Evolutionary conservation across 257 asterid genomes (phyloP), one percentile per base, ranked within the genome.

Genomic region (Nicotiana paniculata): DNA sequence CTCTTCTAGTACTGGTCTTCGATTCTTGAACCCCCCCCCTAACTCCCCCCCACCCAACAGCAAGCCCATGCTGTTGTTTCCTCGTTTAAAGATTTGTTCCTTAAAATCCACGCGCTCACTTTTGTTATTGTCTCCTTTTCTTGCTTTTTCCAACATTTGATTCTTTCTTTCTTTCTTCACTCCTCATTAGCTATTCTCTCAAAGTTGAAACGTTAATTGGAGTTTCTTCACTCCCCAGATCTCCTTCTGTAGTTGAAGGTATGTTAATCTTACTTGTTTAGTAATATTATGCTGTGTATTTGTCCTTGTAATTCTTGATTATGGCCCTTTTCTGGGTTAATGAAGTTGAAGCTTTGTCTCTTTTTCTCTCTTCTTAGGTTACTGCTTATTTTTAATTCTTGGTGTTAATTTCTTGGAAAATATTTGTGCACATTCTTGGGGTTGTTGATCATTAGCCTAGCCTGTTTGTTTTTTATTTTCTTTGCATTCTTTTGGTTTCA

Each of bases 101-200:
- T 79, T 70, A 63, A 65, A 66, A 68, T 46, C 82, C 85, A 85
- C 84, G 83, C 87, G 33, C 87, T 6, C 82, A 28, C 67, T 81
- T 3, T 68, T 65, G 54, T 70, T 77, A 54, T 81, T 82, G 80
- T 58, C 64, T 51, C 77, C 9, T 84, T 84, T 33, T 17, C 28
- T 85, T 61, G 70, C 48, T 58, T 58, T 8, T 78, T 21, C 81
- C 69, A 16, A 15, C 46, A 24, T 54, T 77, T 32, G 77, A 61
- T 16, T 5, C 64, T 59, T 61, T 13, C 9, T 39, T 26, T 70
- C 37, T 43, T 13, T 39, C 24, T 35, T 16, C 3, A 4, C 79
- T 55, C 4, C 24, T 17, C 55, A 39, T 69, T 80, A 46, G 33
- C 46, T n/a, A 32, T 12, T 74, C 28, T 26, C 18, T 54, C 69